A percentile compares a stretch with the other conserved stretches of the same genome.
These are phyloP conservation scores for Rhizophagus clarus DNA, from an alignment of 192 early-diverging fungal genomes.

Conservation along the genomic window DNA sequence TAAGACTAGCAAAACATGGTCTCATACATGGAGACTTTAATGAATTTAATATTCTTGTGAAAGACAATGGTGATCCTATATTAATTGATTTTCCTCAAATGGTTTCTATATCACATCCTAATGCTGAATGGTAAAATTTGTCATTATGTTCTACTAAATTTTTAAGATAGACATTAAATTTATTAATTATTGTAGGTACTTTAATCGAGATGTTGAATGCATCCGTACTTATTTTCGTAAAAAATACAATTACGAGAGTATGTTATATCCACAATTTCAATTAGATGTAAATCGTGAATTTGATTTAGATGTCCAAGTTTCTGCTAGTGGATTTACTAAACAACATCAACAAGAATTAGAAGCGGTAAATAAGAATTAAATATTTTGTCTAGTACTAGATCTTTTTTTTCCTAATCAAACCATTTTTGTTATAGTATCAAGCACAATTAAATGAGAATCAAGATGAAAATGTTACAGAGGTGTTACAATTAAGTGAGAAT, in stretches of 20 bases:
- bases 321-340: constrained; percentile 94
- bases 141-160: not conserved
- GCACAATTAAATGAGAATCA: constrained; percentile 35
- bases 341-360: constrained; percentile 91
- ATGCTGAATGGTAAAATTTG: constrained; percentile 77
- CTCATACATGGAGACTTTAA: constrained; percentile 99
- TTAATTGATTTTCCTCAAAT: constrained; percentile 99
- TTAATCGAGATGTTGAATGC: constrained; percentile 99
- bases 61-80: constrained; percentile 77
- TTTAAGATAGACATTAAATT: not conserved
- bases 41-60: constrained; percentile 97
- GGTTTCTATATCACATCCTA: constrained; percentile 95
- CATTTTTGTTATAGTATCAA: constrained; percentile 13
- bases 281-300: constrained; percentile 84
- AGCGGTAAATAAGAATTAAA: constrained; percentile 50
- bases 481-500: constrained; percentile 35
- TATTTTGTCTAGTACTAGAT: constrained; percentile 32
- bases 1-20: constrained; percentile 90
- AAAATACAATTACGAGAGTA: constrained; percentile 89
- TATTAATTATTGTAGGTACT: constrained; percentile 62
- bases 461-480: constrained; percentile 35
- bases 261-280: constrained; percentile 88
- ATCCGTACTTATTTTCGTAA: constrained; percentile 91
- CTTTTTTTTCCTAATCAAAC: not conserved
- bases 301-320: constrained; percentile 92